phyloP scores from a whole-genome alignment of 1,139 yeast species.

The Hyphopichia buzzinii region DNA sequence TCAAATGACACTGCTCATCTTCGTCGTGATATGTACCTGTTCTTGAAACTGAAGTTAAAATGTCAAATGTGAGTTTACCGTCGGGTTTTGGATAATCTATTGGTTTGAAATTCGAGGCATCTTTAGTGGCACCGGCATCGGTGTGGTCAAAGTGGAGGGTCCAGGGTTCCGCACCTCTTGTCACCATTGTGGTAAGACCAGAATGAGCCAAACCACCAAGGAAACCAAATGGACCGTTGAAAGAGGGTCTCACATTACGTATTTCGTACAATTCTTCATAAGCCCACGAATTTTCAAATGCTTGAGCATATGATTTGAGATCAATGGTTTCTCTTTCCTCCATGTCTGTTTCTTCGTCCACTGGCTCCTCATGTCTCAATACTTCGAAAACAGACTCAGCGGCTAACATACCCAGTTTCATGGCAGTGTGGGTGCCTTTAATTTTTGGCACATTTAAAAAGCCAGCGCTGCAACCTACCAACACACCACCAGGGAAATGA shows the following conservation, averaged over 20 bases:
- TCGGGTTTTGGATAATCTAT: slow-evolving; percentile 95
- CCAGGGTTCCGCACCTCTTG: slow-evolving; percentile 84
- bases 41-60: slow-evolving; percentile 87
- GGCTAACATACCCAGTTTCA: slow-evolving; percentile 91
- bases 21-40: slow-evolving; percentile 97
- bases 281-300: slow-evolving; percentile 79
- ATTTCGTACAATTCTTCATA: slow-evolving; percentile 76
- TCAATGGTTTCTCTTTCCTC: slow-evolving; percentile 42
- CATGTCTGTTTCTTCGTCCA: slow-evolving; percentile 46
- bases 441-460: slow-evolving; percentile 95
- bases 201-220: slow-evolving; percentile 81
- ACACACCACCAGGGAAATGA: slow-evolving; percentile 90
- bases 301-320: slow-evolving; percentile 57
- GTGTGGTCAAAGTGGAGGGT: slow-evolving; percentile 70
- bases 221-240: slow-evolving; percentile 67
- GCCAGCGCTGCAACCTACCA: slow-evolving; percentile 95
- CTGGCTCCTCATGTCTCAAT: slow-evolving; percentile 47
- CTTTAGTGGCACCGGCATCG: slow-evolving; percentile 69
- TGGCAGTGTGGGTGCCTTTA: slow-evolving; percentile 97
- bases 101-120: slow-evolving; percentile 62
- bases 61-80: slow-evolving; percentile 83
- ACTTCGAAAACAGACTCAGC: slow-evolving; percentile 78
- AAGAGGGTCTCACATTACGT: slow-evolving; percentile 90
- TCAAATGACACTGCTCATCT: slow-evolving; percentile 85
- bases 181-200: slow-evolving; percentile 76